A percentile compares a stretch with the other conserved stretches of the same genome.
These are phyloP conservation scores for Pythium periplocum DNA, from an alignment of 352 stramenopile genomes.

Conservation along the genomic window DNA sequence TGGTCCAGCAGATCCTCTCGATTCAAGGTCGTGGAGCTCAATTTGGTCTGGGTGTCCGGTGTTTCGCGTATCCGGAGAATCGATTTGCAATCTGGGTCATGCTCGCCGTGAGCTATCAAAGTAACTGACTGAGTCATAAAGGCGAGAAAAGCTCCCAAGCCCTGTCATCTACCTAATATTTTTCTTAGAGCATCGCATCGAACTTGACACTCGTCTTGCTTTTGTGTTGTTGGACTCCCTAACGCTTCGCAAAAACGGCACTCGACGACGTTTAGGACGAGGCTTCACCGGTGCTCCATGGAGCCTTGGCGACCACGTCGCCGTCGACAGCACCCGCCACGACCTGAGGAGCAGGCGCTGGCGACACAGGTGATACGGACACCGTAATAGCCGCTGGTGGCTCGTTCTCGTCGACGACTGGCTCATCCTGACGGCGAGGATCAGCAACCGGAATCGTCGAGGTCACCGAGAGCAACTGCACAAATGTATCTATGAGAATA, in stretches of 20 bases:
- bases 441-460: conserved; percentile 65
- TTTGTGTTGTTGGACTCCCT: neutral
- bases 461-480: conserved; percentile 53
- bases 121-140: too few species aligned
- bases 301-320: conserved; percentile 39
- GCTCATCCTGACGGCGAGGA: conserved; percentile 24
- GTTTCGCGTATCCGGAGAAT: conserved; percentile 77
- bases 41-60: conserved; percentile 69
- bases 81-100: conserved; percentile 76
- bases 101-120: conserved; percentile 66
- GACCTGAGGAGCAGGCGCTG: conserved; percentile 5
- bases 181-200: too few species aligned
- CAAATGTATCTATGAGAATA: neutral
- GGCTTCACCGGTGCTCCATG: conserved; percentile 31
- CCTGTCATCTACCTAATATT: too few species aligned
- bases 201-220: neutral
- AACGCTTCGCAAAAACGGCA: neutral
- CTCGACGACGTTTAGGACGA: conserved; percentile 5
- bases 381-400: too few species aligned
- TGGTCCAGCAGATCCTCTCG: conserved; percentile 54
- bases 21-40: conserved; percentile 51
- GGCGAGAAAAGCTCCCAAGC: too few species aligned
- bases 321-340: conserved; percentile 17
- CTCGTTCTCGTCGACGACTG: conserved; percentile 23
- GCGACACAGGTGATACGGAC: too few species aligned